These are phyloP conservation scores for Brettanomyces naardenensis DNA, from an alignment of 805 yeast species.

Conservation along the genomic window DNA sequence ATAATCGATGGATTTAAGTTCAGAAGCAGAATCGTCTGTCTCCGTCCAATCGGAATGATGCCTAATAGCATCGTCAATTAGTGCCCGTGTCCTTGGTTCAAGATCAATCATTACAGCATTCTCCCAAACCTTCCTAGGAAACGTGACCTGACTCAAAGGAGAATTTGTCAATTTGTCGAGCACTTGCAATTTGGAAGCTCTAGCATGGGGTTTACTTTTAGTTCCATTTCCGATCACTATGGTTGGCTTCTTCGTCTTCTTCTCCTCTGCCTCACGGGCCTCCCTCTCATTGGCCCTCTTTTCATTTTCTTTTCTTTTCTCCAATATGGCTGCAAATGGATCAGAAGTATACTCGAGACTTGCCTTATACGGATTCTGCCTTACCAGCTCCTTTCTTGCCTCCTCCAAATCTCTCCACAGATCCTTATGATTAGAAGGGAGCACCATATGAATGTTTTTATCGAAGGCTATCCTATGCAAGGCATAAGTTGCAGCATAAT, in stretches of 20 bases:
- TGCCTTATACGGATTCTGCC: constrained; percentile 39
- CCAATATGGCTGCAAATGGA: constrained; percentile 69
- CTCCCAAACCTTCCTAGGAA: constrained; percentile 61
- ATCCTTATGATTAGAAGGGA: constrained; percentile 75
- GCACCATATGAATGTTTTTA: constrained; percentile 78
- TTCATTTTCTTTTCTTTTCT: constrained; percentile 39
- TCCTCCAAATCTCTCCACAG: constrained; percentile 71
- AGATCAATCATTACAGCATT: constrained; percentile 62
- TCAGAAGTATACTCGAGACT: constrained; percentile 53
- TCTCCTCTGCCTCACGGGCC: constrained; percentile 38
- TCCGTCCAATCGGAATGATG: constrained; percentile 49
- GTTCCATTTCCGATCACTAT: constrained; percentile 26
- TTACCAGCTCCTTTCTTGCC: constrained; percentile 42
- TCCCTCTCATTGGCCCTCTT: constrained; percentile 38
- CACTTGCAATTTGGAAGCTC: neutral
- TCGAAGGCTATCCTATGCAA: constrained; percentile 71
- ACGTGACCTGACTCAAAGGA: constrained; percentile 14
- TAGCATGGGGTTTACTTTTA: neutral
- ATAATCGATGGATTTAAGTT: constrained; percentile 6
- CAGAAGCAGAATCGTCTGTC: constrained; percentile 12
- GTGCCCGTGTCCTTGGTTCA: constrained; percentile 50
- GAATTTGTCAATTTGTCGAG: neutral
- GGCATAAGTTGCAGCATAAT: constrained; percentile 83
- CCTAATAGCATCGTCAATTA: constrained; percentile 55
- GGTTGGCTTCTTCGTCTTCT: constrained; percentile 42